Base-by-base conservation (phyloP, 2,329 filamentous ascomycete species). In the Pezicula neosporulosa region DNA sequence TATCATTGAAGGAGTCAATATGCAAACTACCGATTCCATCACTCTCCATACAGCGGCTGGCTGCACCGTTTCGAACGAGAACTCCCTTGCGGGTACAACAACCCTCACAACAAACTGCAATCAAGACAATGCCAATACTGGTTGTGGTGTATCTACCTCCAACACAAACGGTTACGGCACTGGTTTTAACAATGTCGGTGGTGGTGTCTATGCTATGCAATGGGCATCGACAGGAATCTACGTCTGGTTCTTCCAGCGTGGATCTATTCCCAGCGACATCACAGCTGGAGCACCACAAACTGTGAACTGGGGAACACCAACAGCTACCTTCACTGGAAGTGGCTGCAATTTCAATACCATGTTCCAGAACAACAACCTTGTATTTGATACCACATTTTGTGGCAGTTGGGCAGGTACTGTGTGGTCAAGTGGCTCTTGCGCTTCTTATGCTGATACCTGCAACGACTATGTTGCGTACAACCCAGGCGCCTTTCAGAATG, bases 161-260 rank as follows among this genome's bases (percentile, higher is more conserved):
- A 70, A 58, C 52, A 68, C 62, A 36, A 74, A 78, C 28, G 73
- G 75, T 4, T 86, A 83, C 55, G 85, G 86, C 1, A 76, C 82
- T 48, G 73, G 75, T 0, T 90, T 91, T 72, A 90, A 91, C 64
- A 73, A 73, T 9, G 78, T 67, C 35, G 75, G 77, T 1, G 86
- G 86, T n/a, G 86, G 86, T 27, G 77, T 89, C 3, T 89, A 87
- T 58, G 85, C 83, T 6, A 79, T 86, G 58, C 76, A 86, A 61
- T 94, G 89, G 88, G 85, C 85, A 46, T 70, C 74, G 9, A 69
- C 80, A 1, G 79, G 77, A 50, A 87, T 95, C 65, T 83, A 78
- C 50, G 75, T 94, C 56, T 95, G 86, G 83, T 88, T 89, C 72
- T 95, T 91, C 68, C 73, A 83, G 2, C 80, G 86, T n/a, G 70